Conservation (phyloP, 768 basidiomycete species). For the Mycena sanguinolenta region DNA sequence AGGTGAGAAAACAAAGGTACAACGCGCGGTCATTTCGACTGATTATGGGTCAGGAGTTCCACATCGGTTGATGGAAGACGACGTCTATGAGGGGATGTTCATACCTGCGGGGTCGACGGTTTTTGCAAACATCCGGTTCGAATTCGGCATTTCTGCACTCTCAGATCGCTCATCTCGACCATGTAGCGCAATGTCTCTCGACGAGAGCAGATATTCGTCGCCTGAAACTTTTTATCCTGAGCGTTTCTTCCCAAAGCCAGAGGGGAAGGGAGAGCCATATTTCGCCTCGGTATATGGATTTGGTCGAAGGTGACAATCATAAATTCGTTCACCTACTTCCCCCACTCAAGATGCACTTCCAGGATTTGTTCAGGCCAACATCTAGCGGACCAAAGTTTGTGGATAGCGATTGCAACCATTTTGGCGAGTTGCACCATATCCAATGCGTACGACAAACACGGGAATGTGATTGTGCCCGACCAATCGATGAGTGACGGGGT, state of each 20-base stretch:
- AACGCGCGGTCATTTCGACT: not conserved
- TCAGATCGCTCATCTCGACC: not conserved
- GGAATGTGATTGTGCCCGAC: conserved; percentile 32
- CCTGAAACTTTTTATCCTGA: conserved; percentile 31
- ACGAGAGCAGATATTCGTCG: conserved; percentile 40
- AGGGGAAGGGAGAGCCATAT: conserved; percentile 36
- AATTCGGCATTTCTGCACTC: not conserved
- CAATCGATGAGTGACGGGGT: not conserved
- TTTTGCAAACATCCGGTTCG: conserved; percentile 42
- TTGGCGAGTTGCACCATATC: conserved; percentile 38
- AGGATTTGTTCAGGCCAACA: conserved; percentile 46
- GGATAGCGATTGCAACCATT: conserved; percentile 37
- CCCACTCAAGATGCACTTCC: not conserved
- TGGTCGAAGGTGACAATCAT: conserved; percentile 39
- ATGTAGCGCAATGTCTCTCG: conserved; percentile 40
- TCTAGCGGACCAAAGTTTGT: conserved; percentile 36
- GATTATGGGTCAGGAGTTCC: conserved; percentile 39
- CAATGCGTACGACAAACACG: conserved; percentile 38
- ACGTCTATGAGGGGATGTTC: conserved; percentile 49
- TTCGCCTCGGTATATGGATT: conserved; percentile 39
- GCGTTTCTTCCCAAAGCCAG: conserved; percentile 40
- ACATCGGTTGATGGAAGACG: conserved; percentile 39
- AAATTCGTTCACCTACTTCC: too few relatives aligned
- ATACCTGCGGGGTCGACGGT: conserved; percentile 49
- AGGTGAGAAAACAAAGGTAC: not conserved